phyloP scores from a whole-genome alignment of 2,329 filamentous ascomycete genomes.

The Aspergillus tamarii region DNA sequence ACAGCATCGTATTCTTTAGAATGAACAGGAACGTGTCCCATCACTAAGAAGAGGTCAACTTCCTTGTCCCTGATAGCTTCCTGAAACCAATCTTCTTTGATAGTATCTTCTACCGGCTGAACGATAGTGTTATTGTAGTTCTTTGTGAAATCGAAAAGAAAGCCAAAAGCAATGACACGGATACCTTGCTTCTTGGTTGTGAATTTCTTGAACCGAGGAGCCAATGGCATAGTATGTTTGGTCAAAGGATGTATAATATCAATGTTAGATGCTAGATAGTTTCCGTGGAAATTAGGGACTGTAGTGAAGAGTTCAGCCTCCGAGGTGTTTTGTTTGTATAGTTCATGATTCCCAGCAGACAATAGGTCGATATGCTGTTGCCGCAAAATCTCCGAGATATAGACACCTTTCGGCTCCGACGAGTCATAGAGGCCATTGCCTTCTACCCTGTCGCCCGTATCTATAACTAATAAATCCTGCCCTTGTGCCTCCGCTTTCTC shows the following conservation, averaged over 20 bases:
- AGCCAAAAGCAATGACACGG: slow-evolving; percentile 84
- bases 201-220: slow-evolving; percentile 83
- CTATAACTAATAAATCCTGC: slow-evolving; percentile 85
- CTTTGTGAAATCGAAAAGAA: slow-evolving; percentile 89
- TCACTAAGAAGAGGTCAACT: slow-evolving; percentile 82
- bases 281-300: slow-evolving; percentile 77
- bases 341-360: slow-evolving; percentile 90
- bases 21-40: slow-evolving; percentile 81
- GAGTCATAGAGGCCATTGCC: slow-evolving; percentile 94
- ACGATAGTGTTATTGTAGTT: slow-evolving; percentile 92
- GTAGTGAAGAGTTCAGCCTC: slow-evolving; percentile 77
- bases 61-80: slow-evolving; percentile 77
- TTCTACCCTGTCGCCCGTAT: slow-evolving; percentile 91
- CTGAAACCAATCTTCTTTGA: slow-evolving; percentile 88
- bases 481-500: slow-evolving; percentile 76
- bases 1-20: slow-evolving; percentile 79
- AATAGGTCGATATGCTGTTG: slow-evolving; percentile 83
- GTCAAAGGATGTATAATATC: slow-evolving; percentile 79
- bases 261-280: slow-evolving; percentile 88
- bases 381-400: slow-evolving; percentile 83
- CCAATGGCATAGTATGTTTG: slow-evolving; percentile 73
- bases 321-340: slow-evolving; percentile 80
- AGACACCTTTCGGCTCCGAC: slow-evolving; percentile 83
- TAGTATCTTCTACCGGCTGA: slow-evolving; percentile 74
- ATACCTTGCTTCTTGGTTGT: slow-evolving; percentile 87